A percentile compares a stretch with the other conserved stretches of the same genome.
These are phyloP conservation scores for Xylaria intraflava DNA, from an alignment of 495 filamentous ascomycete species.

Conservation along the genomic window DNA sequence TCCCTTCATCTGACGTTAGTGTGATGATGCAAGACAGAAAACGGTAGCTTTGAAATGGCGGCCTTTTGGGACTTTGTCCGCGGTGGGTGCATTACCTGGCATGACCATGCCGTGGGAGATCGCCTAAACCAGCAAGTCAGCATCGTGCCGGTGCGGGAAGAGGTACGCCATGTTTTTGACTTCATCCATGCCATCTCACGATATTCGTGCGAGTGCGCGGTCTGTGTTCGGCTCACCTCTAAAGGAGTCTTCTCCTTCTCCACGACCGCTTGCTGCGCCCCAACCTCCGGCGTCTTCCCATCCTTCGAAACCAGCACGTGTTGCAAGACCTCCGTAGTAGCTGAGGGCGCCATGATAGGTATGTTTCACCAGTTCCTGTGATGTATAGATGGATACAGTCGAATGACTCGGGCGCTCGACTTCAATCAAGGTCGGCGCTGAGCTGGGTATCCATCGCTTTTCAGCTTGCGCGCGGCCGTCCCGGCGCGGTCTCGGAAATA, in stretches of 20 bases:
- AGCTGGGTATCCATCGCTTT: too few species aligned
- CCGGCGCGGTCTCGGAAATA: too few species aligned
- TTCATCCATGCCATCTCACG: background rate
- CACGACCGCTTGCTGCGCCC: background rate
- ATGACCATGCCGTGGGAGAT: constrained; percentile 26
- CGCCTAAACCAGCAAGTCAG: constrained; percentile 10
- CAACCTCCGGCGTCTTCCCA: constrained; percentile 3
- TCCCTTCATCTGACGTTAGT: constrained; percentile 25
- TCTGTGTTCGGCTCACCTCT: background rate
- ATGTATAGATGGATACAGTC: background rate
- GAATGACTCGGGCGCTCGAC: background rate
- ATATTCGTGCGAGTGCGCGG: background rate
- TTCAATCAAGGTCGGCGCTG: background rate
- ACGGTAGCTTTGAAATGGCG: background rate
- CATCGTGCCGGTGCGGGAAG: background rate
- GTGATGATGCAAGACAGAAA: background rate
- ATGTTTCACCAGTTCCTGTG: background rate
- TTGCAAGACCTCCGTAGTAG: constrained; percentile 15
- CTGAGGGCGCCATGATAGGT: constrained; percentile 23
- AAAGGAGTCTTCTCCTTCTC: constrained; percentile 16
- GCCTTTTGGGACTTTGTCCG: background rate
- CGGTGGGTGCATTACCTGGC: constrained; percentile 9
- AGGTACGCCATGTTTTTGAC: background rate
- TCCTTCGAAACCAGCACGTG: constrained; percentile 8
- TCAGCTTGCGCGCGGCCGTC: too few species aligned